Percentiles rank a stretch among this genome's conserved stretches.
These are phyloP conservation scores for Vitis hybrid DNA, from an alignment of 177 flowering plant species.

Conservation along the genomic window DNA sequence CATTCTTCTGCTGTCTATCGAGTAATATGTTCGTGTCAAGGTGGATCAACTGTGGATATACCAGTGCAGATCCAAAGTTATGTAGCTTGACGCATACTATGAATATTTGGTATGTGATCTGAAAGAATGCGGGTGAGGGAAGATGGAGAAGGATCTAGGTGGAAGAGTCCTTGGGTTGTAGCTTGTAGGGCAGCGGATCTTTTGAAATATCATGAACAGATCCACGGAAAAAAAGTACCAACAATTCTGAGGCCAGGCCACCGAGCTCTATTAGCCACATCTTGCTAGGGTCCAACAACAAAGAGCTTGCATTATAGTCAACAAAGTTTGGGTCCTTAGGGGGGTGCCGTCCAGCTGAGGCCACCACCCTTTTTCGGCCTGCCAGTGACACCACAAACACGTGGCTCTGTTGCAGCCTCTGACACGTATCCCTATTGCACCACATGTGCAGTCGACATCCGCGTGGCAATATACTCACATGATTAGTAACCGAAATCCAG, in stretches of 20 bases:
- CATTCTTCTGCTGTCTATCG: too few species aligned
- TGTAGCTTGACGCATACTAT: too few species aligned
- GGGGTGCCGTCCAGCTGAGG: slow-evolving; percentile 29
- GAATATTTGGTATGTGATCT: too few species aligned
- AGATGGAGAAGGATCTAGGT: too few species aligned
- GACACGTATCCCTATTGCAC: slow-evolving; percentile 6
- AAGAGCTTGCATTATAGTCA: slow-evolving; percentile 14
- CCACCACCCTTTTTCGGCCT: slow-evolving; percentile 1
- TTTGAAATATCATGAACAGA: neutral
- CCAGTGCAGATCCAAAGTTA: too few species aligned
- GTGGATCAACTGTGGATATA: too few species aligned
- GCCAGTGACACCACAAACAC: slow-evolving; percentile 12
- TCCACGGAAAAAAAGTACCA: slow-evolving; percentile 1
- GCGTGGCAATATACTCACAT: too few species aligned
- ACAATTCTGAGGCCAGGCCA: neutral
- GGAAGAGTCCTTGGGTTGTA: too few species aligned
- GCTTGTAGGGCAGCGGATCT: neutral
- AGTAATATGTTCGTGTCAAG: too few species aligned
- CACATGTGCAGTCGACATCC: too few species aligned
- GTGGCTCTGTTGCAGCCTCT: slow-evolving; percentile 18
- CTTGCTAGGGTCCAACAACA: slow-evolving; percentile 9
- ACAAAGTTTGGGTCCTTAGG: slow-evolving; percentile 7
- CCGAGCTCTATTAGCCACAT: slow-evolving; percentile 11
- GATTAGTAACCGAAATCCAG: too few species aligned
- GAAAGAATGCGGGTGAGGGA: too few species aligned